These are phyloP conservation scores for Tricholoma sp. DNA, from an alignment of 768 basidiomycete genomes.

Conservation along the genomic window DNA sequence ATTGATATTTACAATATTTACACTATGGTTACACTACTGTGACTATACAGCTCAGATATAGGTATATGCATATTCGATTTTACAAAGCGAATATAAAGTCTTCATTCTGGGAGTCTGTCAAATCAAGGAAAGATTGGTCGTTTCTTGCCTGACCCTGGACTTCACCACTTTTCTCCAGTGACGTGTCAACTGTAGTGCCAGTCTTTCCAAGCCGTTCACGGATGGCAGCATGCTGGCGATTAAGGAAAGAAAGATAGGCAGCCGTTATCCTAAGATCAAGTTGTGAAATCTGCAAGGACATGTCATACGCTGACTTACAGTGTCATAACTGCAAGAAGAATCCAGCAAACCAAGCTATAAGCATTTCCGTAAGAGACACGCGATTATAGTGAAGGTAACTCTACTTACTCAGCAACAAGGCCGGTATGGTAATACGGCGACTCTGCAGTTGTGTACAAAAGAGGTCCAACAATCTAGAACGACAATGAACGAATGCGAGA, in stretches of 20 bases:
- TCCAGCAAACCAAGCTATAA: constrained; percentile 34
- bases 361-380: not conserved
- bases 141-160: constrained; percentile 16
- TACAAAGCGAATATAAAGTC: constrained; percentile 26
- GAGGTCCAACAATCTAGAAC: constrained; percentile 29
- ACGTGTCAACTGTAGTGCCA: constrained; percentile 30
- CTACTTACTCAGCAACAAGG: constrained; percentile 28
- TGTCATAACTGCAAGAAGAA: constrained; percentile 27
- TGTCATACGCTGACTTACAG: constrained; percentile 18
- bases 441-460: constrained; percentile 32
- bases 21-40: no score
- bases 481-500: not conserved
- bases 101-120: constrained; percentile 32
- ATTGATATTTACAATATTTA: no score
- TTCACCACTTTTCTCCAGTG: constrained; percentile 26
- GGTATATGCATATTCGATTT: not conserved
- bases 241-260: constrained; percentile 30
- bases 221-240: constrained; percentile 28
- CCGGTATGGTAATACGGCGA: constrained; percentile 35
- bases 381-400: not conserved
- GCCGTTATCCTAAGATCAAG: constrained; percentile 25
- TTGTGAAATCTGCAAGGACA: not conserved
- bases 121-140: constrained; percentile 31
- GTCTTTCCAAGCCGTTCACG: constrained; percentile 31
- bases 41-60: no score